phyloP scores from a whole-genome alignment of 1,139 yeast species.

The Suhomyces kunorum region DNA sequence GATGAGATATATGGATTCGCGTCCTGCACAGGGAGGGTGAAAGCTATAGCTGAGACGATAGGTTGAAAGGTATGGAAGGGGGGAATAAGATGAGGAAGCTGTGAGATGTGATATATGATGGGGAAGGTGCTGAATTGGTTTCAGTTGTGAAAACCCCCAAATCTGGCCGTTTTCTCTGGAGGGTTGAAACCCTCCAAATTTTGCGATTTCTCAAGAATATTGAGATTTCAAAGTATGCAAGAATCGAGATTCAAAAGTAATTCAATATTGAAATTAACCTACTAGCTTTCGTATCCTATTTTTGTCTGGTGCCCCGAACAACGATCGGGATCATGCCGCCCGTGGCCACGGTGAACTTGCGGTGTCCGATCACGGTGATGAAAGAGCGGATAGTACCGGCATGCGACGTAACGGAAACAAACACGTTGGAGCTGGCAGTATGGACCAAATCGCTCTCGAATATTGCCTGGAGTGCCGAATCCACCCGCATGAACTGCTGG shows the following conservation, averaged over 20 bases:
- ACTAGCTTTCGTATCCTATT: no score
- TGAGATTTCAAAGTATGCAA: no score
- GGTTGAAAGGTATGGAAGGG: no score
- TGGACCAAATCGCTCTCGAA: slow-evolving; percentile 38
- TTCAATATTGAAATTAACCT: no score
- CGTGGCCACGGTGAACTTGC: slow-evolving; percentile 56
- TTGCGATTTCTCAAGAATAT: no score
- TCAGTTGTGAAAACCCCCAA: no score
- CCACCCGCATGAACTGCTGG: slow-evolving; percentile 53
- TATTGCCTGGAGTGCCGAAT: slow-evolving; percentile 50
- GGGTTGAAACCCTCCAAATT: no score
- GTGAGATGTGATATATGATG: no score
- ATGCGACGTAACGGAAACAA: slow-evolving; percentile 58
- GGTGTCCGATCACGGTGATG: slow-evolving; percentile 53
- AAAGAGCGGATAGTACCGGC: slow-evolving; percentile 62
- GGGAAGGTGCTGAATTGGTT: no score
- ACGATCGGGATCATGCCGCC: slow-evolving; percentile 70
- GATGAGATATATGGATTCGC: slow-evolving; percentile 9
- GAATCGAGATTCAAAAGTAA: no score
- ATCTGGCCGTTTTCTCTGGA: no score
- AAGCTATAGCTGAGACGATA: background rate
- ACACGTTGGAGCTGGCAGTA: slow-evolving; percentile 16
- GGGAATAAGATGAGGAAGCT: no score
- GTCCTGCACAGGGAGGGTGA: slow-evolving; percentile 1
- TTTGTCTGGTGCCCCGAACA: slow-evolving; percentile 39